These are phyloP conservation scores for Neoscytalidium dimidiatum DNA, from an alignment of 2,329 filamentous ascomycete species.

Conservation along the genomic window DNA sequence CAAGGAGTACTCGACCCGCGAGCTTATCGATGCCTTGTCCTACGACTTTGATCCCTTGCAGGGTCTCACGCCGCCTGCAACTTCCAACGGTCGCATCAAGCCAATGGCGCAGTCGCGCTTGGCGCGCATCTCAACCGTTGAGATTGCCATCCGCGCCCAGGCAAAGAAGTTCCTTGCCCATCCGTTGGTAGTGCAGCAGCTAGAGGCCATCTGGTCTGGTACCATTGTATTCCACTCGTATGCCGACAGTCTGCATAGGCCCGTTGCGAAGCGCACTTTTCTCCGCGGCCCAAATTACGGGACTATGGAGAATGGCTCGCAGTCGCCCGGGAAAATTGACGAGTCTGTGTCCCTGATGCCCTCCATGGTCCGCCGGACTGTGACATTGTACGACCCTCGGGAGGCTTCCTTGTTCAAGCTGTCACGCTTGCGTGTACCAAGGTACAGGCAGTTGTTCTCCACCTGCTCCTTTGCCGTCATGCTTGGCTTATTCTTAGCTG, in stretches of 20 bases:
- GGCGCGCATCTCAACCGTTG: slow-evolving; percentile 83
- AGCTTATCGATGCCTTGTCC: slow-evolving; percentile 89
- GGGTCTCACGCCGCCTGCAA: slow-evolving; percentile 62
- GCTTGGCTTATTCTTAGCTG: slow-evolving; percentile 81
- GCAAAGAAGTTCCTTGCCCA: slow-evolving; percentile 92
- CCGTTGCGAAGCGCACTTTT: slow-evolving; percentile 41
- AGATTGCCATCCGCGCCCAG: slow-evolving; percentile 89
- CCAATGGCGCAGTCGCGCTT: slow-evolving; percentile 45
- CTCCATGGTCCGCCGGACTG: slow-evolving; percentile 62
- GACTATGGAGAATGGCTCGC: slow-evolving; percentile 15
- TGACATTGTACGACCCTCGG: slow-evolving; percentile 84
- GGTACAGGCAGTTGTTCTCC: slow-evolving; percentile 87
- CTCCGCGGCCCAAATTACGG: slow-evolving; percentile 35
- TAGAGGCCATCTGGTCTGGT: slow-evolving; percentile 97
- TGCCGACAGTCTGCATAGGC: slow-evolving; percentile 79
- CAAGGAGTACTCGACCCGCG: slow-evolving; percentile 84
- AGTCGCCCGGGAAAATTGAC: not conserved
- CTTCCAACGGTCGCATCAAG: slow-evolving; percentile 24
- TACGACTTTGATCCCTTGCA: slow-evolving; percentile 95
- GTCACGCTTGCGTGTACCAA: slow-evolving; percentile 84
- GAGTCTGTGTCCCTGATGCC: slow-evolving; percentile 27
- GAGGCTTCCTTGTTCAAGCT: slow-evolving; percentile 91
- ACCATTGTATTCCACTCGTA: slow-evolving; percentile 92
- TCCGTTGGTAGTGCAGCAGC: slow-evolving; percentile 85
- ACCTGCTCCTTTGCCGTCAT: slow-evolving; percentile 84